These are phyloP conservation scores for Aspergillus sp. DNA, from an alignment of 2,329 filamentous ascomycete genomes.

Conservation along the genomic window DNA sequence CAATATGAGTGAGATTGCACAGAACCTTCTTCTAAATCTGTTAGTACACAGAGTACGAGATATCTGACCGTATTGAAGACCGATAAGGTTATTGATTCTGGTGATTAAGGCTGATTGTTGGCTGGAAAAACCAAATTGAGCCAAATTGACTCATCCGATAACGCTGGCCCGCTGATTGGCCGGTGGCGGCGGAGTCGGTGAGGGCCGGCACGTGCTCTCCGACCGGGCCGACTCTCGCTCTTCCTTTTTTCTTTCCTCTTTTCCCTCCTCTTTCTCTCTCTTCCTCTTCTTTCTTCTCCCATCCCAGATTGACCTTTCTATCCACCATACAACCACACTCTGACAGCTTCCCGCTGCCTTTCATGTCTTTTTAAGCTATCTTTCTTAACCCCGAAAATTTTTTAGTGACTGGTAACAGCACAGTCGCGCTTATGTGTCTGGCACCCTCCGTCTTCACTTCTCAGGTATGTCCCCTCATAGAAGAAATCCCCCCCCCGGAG, in stretches of 20 bases:
- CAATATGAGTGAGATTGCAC: too few relatives aligned
- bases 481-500: neutral
- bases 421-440: slow-evolving; percentile 77
- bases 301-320: slow-evolving; percentile 6
- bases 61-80: too few relatives aligned
- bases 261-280: slow-evolving; percentile 10
- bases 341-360: neutral
- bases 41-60: too few relatives aligned
- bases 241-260: slow-evolving; percentile 11
- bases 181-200: slow-evolving; percentile 21
- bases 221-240: slow-evolving; percentile 20
- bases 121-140: too few relatives aligned
- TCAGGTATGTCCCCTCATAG: slow-evolving; percentile 59
- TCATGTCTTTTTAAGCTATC: slow-evolving; percentile 29
- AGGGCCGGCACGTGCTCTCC: slow-evolving; percentile 24
- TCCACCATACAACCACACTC: slow-evolving; percentile 3
- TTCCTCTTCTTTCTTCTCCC: slow-evolving; percentile 6
- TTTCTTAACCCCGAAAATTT: slow-evolving; percentile 3
- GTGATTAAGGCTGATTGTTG: too few relatives aligned
- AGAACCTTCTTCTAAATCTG: too few relatives aligned
- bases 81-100: too few relatives aligned
- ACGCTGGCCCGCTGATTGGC: slow-evolving; percentile 25
- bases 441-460: slow-evolving; percentile 75
- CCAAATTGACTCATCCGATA: slow-evolving; percentile 15
- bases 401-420: slow-evolving; percentile 35